Evolutionary conservation across 768 basidiomycete genomes (phyloP).

Genomic region (Trametes cubensis): DNA sequence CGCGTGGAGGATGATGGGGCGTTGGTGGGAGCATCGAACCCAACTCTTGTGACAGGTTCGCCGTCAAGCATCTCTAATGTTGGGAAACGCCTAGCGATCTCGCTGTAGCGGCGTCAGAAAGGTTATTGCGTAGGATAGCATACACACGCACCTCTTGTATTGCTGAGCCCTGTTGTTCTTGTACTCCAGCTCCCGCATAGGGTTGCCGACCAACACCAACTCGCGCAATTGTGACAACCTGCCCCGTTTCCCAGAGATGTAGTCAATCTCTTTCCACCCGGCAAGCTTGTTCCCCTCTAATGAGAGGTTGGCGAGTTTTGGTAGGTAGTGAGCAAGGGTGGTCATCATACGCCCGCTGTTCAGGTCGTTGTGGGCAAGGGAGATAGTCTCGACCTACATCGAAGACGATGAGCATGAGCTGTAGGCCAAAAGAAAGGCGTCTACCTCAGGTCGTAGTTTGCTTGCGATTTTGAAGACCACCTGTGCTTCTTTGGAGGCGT

Average conservation of each 20-base stretch:
- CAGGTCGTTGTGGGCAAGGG: slow-evolving; percentile 80
- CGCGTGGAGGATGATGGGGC: slow-evolving; percentile 44
- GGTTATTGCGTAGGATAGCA: neutral
- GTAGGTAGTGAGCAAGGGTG: slow-evolving; percentile 72
- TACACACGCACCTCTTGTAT: slow-evolving; percentile 64
- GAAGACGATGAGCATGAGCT: neutral
- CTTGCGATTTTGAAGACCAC: slow-evolving; percentile 90
- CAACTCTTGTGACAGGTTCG: slow-evolving; percentile 75
- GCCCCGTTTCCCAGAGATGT: slow-evolving; percentile 58
- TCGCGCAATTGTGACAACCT: slow-evolving; percentile 69
- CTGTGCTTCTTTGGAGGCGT: slow-evolving; percentile 65
- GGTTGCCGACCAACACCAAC: slow-evolving; percentile 75
- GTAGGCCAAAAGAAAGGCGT: slow-evolving; percentile 18
- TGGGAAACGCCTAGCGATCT: slow-evolving; percentile 79
- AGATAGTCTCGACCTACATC: slow-evolving; percentile 72
- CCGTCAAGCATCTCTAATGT: slow-evolving; percentile 84
- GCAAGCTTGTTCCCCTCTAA: slow-evolving; percentile 76
- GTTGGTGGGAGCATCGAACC: slow-evolving; percentile 71
- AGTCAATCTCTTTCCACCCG: slow-evolving; percentile 70
- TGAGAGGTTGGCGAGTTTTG: slow-evolving; percentile 78
- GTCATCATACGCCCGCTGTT: slow-evolving; percentile 58
- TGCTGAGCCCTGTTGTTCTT: slow-evolving; percentile 57
- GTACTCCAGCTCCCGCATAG: slow-evolving; percentile 63
- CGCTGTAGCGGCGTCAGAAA: slow-evolving; percentile 40
- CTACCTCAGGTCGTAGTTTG: slow-evolving; percentile 74